These are phyloP conservation scores for Berberis vulgaris DNA, from an alignment of 164 flowering plant species.

Conservation along the genomic window DNA sequence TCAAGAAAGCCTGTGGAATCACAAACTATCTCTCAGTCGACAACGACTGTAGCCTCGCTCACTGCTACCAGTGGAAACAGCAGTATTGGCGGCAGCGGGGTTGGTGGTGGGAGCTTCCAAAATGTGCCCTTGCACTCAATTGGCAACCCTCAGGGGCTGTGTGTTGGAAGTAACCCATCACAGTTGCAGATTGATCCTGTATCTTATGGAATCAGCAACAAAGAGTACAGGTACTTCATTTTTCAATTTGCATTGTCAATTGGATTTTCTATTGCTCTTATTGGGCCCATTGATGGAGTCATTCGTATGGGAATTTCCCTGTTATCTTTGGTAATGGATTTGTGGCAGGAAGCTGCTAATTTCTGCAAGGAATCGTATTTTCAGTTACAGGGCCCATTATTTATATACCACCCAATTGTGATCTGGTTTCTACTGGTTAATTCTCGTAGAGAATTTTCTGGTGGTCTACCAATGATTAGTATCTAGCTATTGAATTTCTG, in stretches of 20 bases:
- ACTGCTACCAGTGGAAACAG: constrained; percentile 19
- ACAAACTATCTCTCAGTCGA: constrained; percentile 57
- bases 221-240: constrained; percentile 58
- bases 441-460: no score
- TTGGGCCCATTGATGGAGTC: constrained; percentile 1
- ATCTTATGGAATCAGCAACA: constrained; percentile 51
- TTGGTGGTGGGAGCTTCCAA: constrained; percentile 19
- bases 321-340: no score
- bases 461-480: no score
- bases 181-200: constrained; percentile 50
- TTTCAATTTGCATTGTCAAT: not conserved
- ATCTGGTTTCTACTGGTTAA: no score
- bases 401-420: no score
- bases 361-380: no score
- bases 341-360: no score
- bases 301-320: no score
- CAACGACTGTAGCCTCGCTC: constrained; percentile 44
- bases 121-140: constrained; percentile 36
- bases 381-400: no score
- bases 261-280: not conserved
- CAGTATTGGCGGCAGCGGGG: not conserved
- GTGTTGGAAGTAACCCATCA: constrained; percentile 36
- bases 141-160: constrained; percentile 30
- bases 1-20: constrained; percentile 99
- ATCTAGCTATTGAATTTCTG: no score